A percentile compares a stretch with the other conserved stretches of the same genome.
Evolutionary conservation across 1,139 yeast species (phyloP).

Genomic region (Waltiozyma sp.): DNA sequence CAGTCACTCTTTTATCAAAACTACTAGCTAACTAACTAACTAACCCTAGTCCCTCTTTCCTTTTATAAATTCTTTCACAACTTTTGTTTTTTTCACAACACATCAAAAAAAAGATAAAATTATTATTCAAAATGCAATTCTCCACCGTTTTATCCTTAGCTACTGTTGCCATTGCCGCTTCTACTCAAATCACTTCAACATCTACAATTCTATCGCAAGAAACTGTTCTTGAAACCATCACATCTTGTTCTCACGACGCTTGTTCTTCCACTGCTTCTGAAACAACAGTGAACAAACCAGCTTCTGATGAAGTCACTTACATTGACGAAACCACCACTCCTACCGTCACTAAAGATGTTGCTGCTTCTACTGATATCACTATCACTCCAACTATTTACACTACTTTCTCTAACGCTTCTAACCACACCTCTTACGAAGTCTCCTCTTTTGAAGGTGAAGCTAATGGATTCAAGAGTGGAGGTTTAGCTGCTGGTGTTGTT

Average conservation of each 20-base stretch:
- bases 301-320: slow-evolving; percentile 20
- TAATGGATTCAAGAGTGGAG: slow-evolving; percentile 7
- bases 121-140: slow-evolving; percentile 13
- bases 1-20: slow-evolving; percentile 7
- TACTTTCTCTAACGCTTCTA: slow-evolving; percentile 15
- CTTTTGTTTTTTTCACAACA: too few relatives aligned
- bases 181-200: slow-evolving; percentile 23
- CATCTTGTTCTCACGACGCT: slow-evolving; percentile 32
- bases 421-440: slow-evolving; percentile 16
- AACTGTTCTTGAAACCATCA: slow-evolving; percentile 37
- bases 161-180: slow-evolving; percentile 22
- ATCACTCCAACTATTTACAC: slow-evolving; percentile 24
- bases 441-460: slow-evolving; percentile 18
- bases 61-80: too few relatives aligned
- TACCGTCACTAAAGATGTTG: slow-evolving; percentile 20
- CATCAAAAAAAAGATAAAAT: too few relatives aligned
- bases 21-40: neutral
- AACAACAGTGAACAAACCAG: slow-evolving; percentile 6
- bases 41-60: slow-evolving; percentile 7
- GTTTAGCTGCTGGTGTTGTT: slow-evolving; percentile 10
- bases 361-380: slow-evolving; percentile 22
- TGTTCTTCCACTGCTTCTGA: slow-evolving; percentile 23
- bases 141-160: slow-evolving; percentile 10
- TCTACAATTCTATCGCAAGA: slow-evolving; percentile 22
- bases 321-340: slow-evolving; percentile 24